These are phyloP conservation scores for Aspergillus sp. DNA, from an alignment of 2,329 filamentous ascomycete genomes.

Conservation along the genomic window DNA sequence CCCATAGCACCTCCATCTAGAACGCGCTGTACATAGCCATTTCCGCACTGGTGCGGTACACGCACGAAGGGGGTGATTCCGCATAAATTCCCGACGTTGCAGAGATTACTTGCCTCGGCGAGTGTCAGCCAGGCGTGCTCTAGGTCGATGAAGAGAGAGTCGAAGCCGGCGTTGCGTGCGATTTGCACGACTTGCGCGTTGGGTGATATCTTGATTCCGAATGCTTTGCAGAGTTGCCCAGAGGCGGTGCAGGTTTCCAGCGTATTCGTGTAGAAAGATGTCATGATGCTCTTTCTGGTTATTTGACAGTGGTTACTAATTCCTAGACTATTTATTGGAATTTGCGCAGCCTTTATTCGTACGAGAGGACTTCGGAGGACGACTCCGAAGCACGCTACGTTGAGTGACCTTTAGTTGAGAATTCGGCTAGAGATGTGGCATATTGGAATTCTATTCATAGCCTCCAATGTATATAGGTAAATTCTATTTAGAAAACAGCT, in stretches of 20 bases:
- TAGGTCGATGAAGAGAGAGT: conserved; percentile 1
- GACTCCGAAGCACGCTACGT: background rate
- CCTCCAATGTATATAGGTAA: too few relatives aligned
- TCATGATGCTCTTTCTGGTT: background rate
- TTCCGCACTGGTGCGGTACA: conserved; percentile 32
- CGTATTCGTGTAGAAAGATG: background rate
- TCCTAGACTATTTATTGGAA: too few relatives aligned
- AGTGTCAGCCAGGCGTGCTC: background rate
- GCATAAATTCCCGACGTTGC: background rate
- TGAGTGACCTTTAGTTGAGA: too few relatives aligned
- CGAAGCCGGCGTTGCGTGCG: background rate
- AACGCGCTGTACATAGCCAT: conserved; percentile 32
- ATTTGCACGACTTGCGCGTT: background rate
- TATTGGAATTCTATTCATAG: too few relatives aligned
- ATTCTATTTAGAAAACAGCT: too few relatives aligned
- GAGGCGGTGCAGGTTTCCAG: background rate
- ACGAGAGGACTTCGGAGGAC: background rate
- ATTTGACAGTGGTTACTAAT: too few relatives aligned
- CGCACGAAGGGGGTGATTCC: conserved; percentile 30
- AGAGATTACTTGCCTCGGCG: background rate
- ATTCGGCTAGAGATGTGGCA: too few relatives aligned
- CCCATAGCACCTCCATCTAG: conserved; percentile 34
- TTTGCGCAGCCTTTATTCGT: too few relatives aligned
- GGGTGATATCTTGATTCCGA: background rate
- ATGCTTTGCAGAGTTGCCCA: background rate